phyloP scores from a whole-genome alignment of 2,329 filamentous ascomycete species.

The Volutella citrinella region DNA sequence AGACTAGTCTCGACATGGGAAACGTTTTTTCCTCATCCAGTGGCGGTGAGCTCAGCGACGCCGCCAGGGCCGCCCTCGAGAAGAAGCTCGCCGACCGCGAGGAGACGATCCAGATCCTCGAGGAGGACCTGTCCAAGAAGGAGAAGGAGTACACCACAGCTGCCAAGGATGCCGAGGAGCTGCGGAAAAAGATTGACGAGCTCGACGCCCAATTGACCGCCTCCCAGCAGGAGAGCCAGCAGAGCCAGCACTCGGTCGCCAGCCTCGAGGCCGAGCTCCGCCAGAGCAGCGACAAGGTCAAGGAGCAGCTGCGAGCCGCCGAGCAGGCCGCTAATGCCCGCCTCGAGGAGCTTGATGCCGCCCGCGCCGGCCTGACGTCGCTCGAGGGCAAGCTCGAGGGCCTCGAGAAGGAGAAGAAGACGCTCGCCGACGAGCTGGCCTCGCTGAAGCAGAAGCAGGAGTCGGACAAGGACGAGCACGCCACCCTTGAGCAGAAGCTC shows the following conservation, averaged over 20 bases:
- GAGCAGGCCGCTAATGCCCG: slow-evolving; percentile 21
- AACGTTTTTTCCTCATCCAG: background rate
- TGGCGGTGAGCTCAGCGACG: background rate
- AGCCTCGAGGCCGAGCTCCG: slow-evolving; percentile 35
- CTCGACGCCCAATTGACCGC: slow-evolving; percentile 29
- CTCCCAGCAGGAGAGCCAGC: slow-evolving; percentile 30
- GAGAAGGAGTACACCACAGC: slow-evolving; percentile 34
- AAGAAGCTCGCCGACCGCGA: slow-evolving; percentile 38
- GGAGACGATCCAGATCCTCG: slow-evolving; percentile 32
- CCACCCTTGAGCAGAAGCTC: slow-evolving; percentile 29
- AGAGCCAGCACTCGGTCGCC: slow-evolving; percentile 21
- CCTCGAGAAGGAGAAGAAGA: slow-evolving; percentile 27
- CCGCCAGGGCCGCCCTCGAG: slow-evolving; percentile 26
- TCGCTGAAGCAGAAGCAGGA: slow-evolving; percentile 31
- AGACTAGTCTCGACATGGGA: background rate
- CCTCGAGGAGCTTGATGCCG: slow-evolving; percentile 21
- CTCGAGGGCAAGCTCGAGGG: slow-evolving; percentile 24
- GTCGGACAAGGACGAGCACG: slow-evolving; percentile 32
- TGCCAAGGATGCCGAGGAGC: slow-evolving; percentile 34
- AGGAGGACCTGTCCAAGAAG: slow-evolving; percentile 34
- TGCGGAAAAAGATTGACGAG: slow-evolving; percentile 37
- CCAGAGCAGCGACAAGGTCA: slow-evolving; percentile 17
- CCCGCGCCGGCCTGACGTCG: slow-evolving; percentile 18
- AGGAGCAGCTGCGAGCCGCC: slow-evolving; percentile 22
- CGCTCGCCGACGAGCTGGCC: slow-evolving; percentile 31